Conservation (phyloP, 441 rosid genomes). For the Aquilaria agallochum region DNA sequence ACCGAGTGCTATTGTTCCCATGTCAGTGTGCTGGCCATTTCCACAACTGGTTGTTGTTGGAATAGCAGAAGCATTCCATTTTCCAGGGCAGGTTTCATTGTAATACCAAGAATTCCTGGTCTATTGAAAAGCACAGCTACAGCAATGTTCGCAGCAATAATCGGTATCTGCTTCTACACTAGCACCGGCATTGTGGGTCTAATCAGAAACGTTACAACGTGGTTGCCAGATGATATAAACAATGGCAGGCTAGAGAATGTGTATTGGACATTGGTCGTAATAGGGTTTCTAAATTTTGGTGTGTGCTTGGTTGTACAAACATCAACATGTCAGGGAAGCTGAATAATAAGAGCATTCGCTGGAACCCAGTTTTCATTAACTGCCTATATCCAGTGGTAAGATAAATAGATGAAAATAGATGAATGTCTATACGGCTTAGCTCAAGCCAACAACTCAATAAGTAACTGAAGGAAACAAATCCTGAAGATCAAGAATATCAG, state of each 20-base stretch:
- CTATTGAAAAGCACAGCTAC: constrained; percentile 30
- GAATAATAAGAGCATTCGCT: too few species aligned
- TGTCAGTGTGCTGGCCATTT: constrained; percentile 33
- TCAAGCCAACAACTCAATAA: too few species aligned
- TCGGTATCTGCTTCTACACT: too few species aligned
- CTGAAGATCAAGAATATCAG: constrained; percentile 86
- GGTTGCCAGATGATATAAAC: constrained; percentile 41
- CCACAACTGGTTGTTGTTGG: constrained; percentile 17
- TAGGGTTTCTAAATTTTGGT: too few species aligned
- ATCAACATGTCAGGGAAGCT: too few species aligned
- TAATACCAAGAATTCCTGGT: constrained; percentile 38
- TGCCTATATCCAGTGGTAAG: too few species aligned
- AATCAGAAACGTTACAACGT: constrained; percentile 17
- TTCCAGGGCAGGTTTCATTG: constrained; percentile 25
- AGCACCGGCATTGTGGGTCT: too few species aligned
- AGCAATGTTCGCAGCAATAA: constrained; percentile 27
- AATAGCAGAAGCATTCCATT: constrained; percentile 29
- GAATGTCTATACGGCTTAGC: neutral
- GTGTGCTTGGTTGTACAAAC: too few species aligned
- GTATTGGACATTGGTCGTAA: constrained; percentile 25
- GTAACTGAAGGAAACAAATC: constrained; percentile 46
- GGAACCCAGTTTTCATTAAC: too few species aligned
- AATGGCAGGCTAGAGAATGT: constrained; percentile 37
- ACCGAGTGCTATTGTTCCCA: constrained; percentile 19
- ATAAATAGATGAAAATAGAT: constrained; percentile 4